Percentiles rank a stretch among this genome's conserved stretches.
Evolutionary conservation across 768 basidiomycete species (phyloP).

Genomic region (Naganishia randhawae): DNA sequence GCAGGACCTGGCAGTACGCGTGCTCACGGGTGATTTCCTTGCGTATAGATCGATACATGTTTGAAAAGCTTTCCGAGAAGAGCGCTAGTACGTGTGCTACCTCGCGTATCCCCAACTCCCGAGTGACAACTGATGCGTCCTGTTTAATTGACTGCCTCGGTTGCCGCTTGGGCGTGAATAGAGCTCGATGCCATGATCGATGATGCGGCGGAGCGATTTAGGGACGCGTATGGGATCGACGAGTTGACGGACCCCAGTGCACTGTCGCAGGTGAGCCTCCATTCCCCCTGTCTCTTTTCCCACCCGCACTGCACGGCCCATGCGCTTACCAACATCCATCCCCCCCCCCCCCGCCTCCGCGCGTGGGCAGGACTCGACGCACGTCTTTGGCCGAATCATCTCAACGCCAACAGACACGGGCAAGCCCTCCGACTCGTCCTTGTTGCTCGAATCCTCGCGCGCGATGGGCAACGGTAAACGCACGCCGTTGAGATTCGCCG

Average conservation of each 20-base stretch:
- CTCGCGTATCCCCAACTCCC: background rate
- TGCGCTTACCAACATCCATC: conserved; percentile 7
- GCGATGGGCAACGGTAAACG: conserved; percentile 61
- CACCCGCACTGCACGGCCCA: conserved; percentile 6
- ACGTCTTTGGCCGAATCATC: conserved; percentile 64
- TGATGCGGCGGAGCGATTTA: conserved; percentile 71
- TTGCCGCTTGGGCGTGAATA: conserved; percentile 51
- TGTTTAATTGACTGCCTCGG: too few species aligned
- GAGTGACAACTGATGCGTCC: background rate
- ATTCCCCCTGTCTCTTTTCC: too few species aligned
- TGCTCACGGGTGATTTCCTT: background rate
- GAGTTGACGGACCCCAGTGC: conserved; percentile 76
- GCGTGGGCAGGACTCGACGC: conserved; percentile 59
- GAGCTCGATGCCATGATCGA: conserved; percentile 84
- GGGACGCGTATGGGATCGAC: conserved; percentile 63
- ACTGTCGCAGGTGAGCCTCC: conserved; percentile 57
- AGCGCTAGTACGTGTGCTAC: conserved; percentile 62
- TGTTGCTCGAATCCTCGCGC: conserved; percentile 80
- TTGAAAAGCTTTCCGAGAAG: conserved; percentile 78
- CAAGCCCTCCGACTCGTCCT: conserved; percentile 70
- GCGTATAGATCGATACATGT: conserved; percentile 73
- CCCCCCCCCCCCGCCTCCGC: background rate
- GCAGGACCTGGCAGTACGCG: too few species aligned
- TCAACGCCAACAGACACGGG: conserved; percentile 53
- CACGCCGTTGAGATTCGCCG: conserved; percentile 65